Evolutionary conservation across 805 yeast genomes (phyloP).

Genomic region (Komagataella mondaviorum): DNA sequence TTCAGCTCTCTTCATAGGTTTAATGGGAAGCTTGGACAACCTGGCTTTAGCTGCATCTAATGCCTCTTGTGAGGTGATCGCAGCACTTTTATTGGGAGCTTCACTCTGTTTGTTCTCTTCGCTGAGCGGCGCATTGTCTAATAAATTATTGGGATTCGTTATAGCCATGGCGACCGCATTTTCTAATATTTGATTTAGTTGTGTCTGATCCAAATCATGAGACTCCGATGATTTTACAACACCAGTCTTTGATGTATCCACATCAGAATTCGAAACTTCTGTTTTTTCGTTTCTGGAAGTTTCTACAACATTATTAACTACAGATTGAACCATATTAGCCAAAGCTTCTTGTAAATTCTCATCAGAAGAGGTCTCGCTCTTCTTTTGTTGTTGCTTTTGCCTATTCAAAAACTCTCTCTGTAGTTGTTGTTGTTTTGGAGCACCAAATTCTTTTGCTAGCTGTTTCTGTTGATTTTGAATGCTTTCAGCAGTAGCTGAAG

Average conservation of each 20-base stretch:
- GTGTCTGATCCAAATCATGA: constrained; percentile 36
- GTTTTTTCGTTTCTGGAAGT: constrained; percentile 5
- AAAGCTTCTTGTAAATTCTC: constrained; percentile 34
- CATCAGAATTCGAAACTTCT: background rate
- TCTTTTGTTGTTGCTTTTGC: constrained; percentile 1
- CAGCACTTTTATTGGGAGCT: background rate
- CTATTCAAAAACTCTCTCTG: background rate
- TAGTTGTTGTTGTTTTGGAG: background rate
- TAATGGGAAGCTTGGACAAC: background rate
- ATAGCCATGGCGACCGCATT: constrained; percentile 70
- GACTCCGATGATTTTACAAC: constrained; percentile 1
- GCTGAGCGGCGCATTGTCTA: constrained; percentile 19
- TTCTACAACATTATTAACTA: constrained; percentile 21
- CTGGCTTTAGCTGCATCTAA: background rate
- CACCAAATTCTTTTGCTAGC: background rate
- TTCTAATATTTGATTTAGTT: constrained; percentile 59
- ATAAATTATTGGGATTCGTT: constrained; percentile 35
- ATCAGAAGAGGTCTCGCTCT: constrained; percentile 8
- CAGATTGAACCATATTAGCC: constrained; percentile 42
- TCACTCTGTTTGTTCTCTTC: background rate
- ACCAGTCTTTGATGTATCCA: background rate
- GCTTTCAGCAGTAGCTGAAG: constrained; percentile 1
- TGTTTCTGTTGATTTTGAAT: background rate
- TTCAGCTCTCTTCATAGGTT: background rate
- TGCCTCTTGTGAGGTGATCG: background rate